Base-by-base conservation (phyloP, 306 rosid species). In the Dryas alaskensis region DNA sequence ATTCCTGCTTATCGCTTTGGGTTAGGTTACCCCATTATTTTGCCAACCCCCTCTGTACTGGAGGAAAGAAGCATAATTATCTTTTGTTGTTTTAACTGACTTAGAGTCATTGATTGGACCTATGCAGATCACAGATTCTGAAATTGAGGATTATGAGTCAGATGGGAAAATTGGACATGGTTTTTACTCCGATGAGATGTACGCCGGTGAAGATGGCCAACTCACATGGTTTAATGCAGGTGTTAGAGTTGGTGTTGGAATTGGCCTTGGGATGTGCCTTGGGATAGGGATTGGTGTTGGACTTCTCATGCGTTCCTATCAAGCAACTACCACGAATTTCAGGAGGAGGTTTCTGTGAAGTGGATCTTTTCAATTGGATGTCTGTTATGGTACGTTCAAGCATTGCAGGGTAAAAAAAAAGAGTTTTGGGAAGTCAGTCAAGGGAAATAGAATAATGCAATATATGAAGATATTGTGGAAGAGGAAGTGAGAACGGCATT, bases 201-300 rank as follows among this genome's bases (percentile, higher is more conserved):
- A 90, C 69, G 52, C 68, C 0, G 93, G 90, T 1, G 98, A 90
- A 76, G 98, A 88, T 6, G 94, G 98, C 43, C 98, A 92, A 58
- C 96, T 92, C 44, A 69, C 98, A 2, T 90, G 96, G 98, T 90
- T 92, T 76, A 90, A 92, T 84, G 96, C 96, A 8, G 98, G 98
- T 57, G 98, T 92, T 75, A 87, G 98, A 81, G 98, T 90, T 69
- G 98, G 98, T 45, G 98, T 92, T 73, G 98, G 98, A 22, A 88
- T 92, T 69, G 91, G 98, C 62, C 98, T 92, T 75, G 96, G 98
- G 66, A 87, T 92, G 96, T 92, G 98, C 42, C 88, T 92, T 8
- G 98, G 98, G 57, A 58, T 92, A 27, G 98, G 98, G 40, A 78
- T 92, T 5, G 98, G 98, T 11, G 98, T 88, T 50, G 98, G 96